Base-by-base conservation (phyloP, 345 rosid genomes). In the Erucastrum elatum region DNA sequence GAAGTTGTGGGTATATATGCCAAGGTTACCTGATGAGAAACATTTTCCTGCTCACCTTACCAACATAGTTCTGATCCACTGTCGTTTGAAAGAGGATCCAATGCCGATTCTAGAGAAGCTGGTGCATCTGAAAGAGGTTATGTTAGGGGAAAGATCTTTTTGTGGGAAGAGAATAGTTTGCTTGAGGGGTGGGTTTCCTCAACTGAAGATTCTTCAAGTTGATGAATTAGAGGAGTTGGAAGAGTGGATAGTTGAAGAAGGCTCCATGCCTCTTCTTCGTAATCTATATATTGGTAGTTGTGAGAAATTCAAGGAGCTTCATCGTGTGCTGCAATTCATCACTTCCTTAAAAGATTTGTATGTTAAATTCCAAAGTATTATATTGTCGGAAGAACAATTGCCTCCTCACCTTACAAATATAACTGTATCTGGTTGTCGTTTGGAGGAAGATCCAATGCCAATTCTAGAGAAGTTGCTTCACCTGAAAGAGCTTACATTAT, bases 11-110 rank as follows among this genome's bases (percentile, higher is more conserved):
- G 15, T 21, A 59, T 59, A 59, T 11, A 59, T 26, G 33, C 64
- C 64, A 26, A 55, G 21, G 4, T 12, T 70, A 34, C 87, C 83
- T 5, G 72, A 60, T 12, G 58, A 39, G 31, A 15, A 71, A 25
- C 75, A 75, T 0, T 81, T 44, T 12, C 75, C 85, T 44, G 58
- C 71, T 2, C 62, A 68, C 71, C 72, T 86, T 26, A 8, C 82
- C 15, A 75, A 71, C 75, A 56, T 87, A 21, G 8, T 6, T 10
- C 63, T 58, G 25, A 58, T 1, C 3, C 2, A 11, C 1, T 58
- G 63, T 58, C 30, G 13, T 25, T 58, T 58, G 30, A 9, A 58
- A 1, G 63, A 21, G 63, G 63, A 58, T 25, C 63, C 63, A 49
- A 64, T 64, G 68, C 44, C 46, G 0, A 44, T 44, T 44, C 68